Evolutionary conservation across 371 early-diverging fungal genomes (phyloP).

Genomic region (Catenaria anguillulae): DNA sequence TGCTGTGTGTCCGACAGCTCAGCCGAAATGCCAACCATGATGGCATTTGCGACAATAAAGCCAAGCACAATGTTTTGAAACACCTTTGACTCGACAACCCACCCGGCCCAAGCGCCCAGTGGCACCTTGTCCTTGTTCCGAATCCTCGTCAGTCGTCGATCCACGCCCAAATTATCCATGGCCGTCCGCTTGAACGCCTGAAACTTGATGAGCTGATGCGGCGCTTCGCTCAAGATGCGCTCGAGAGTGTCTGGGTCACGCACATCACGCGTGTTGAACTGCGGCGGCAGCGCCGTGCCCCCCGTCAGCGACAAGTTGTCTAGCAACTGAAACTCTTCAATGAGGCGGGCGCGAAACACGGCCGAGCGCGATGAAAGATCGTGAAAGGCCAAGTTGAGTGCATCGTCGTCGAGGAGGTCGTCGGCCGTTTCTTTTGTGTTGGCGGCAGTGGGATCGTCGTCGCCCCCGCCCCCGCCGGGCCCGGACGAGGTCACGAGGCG

Average conservation of each 20-base stretch:
- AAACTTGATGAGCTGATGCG: conserved; percentile 13
- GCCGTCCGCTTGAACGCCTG: conserved; percentile 12
- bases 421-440: too few species aligned
- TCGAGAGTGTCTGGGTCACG: background rate
- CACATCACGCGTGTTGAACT: conserved; percentile 7
- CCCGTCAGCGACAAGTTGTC: conserved; percentile 7
- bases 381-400: conserved; percentile 9
- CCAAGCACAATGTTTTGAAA: conserved; percentile 9
- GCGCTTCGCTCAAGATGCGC: conserved; percentile 11
- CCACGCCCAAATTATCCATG: conserved; percentile 4
- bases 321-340: conserved; percentile 15
- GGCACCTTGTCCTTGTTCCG: conserved; percentile 10
- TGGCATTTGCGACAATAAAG: conserved; percentile 8
- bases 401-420: background rate
- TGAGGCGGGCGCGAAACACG: conserved; percentile 9
- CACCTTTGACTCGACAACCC: conserved; percentile 7
- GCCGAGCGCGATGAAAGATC: conserved; percentile 9
- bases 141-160: conserved; percentile 12
- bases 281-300: conserved; percentile 4
- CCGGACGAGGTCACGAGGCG: too few species aligned
- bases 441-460: too few species aligned
- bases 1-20: conserved; percentile 4
- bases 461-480: too few species aligned
- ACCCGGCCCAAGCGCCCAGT: conserved; percentile 12
- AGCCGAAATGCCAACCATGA: conserved; percentile 9